Evolutionary conservation across 768 basidiomycete species (phyloP).

Genomic region (Rhodotorula sphaerocarpa): DNA sequence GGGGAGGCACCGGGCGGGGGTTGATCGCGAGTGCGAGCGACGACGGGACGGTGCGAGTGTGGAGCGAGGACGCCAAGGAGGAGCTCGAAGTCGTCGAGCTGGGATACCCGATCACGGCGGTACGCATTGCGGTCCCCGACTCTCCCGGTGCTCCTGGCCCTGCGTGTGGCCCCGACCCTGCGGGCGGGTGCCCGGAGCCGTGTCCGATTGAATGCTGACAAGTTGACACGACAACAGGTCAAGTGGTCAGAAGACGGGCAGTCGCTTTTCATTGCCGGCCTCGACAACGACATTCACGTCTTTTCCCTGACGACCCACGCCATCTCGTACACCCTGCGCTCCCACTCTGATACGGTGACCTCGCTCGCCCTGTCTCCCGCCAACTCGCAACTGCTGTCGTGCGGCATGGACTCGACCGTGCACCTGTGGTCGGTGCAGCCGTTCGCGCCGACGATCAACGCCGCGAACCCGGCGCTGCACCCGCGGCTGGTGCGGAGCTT

Average conservation of each 20-base stretch:
- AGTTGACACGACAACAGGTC: conserved; percentile 45
- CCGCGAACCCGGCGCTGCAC: conserved; percentile 58
- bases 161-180: no score
- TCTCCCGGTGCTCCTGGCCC: no score
- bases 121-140: conserved; percentile 2
- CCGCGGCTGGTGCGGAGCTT: conserved; percentile 36
- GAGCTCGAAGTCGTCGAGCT: conserved; percentile 66
- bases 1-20: conserved; percentile 68
- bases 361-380: conserved; percentile 87
- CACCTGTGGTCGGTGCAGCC: conserved; percentile 89
- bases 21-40: conserved; percentile 81
- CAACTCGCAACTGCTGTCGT: conserved; percentile 76
- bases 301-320: conserved; percentile 45
- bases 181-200: neutral
- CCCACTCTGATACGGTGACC: conserved; percentile 86
- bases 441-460: conserved; percentile 74
- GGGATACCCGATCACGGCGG: conserved; percentile 83
- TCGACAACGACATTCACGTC: conserved; percentile 95
- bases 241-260: conserved; percentile 71
- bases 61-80: conserved; percentile 72
- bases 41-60: conserved; percentile 82
- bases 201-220: neutral
- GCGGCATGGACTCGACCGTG: conserved; percentile 78
- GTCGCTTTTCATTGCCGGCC: conserved; percentile 76
- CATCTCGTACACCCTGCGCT: conserved; percentile 67